Evolutionary conservation across 345 rosid species (phyloP), one percentile per base, ranked within the genome.

Genomic region (Reutealis trisperma): DNA sequence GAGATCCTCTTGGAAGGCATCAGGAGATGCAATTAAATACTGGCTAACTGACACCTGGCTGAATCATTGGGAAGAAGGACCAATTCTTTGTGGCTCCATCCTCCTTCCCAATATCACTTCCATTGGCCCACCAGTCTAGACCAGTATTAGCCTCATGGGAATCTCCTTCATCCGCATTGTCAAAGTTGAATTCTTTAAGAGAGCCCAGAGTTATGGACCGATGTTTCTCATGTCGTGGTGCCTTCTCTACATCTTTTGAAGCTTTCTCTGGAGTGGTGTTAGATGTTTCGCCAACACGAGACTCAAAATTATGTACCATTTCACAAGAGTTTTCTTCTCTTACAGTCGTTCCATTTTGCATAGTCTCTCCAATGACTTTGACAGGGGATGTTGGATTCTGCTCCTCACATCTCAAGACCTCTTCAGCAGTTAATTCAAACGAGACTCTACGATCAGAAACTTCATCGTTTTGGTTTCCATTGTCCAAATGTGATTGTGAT

Each of bases 21-120:
- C 44, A 8, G 59, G 25, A 60, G 66, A n/a, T 54, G 77, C 37
- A n/a, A 25, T 30, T 30, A 25, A 25, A 24, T 63, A 67, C 63
- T 37, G 22, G 81, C 88, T 87, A 92, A 83, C 92, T 82, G 21
- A 90, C 85, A 79, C 90, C 84, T 71, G 96, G 80, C 74, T 89
- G 97, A 77, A 89, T 79, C 83, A 91, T 78, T 24, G 94, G 98
- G 87, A 92, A 93, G 87, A 91, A 92, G 9, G 97, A 89, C 99
- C 98, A 93, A 67, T 87, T 90, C 63, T 81, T 83, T 45, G 82
- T 67, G 37, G 81, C 63, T 22, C 73, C 85, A 27, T 67, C 81
- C 15, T 84, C 89, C 67, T 87, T 89, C 57, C 79, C 94, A 16
- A 66, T 57, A 73, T 84, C 89, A 85, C 83, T 77, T 76, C 87